These are phyloP conservation scores for Jaenimonas drosophilae DNA, from an alignment of 208 protist genomes.

Conservation along the genomic window DNA sequence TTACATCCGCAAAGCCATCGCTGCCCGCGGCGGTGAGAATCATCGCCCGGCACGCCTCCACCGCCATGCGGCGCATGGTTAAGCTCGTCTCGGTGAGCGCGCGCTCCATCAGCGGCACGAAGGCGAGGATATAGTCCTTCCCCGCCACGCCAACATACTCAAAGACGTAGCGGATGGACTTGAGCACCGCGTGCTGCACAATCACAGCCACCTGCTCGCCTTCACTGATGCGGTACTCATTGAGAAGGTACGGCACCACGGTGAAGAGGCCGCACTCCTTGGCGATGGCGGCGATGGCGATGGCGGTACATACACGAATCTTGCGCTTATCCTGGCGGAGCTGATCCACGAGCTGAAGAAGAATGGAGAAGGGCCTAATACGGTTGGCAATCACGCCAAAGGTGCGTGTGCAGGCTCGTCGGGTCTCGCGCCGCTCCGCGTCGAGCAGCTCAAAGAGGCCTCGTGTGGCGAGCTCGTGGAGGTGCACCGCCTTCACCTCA, in stretches of 20 bases:
- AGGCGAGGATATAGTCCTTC: slow-evolving; percentile 98
- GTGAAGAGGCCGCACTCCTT: slow-evolving; percentile 98
- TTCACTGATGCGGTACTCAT: slow-evolving; percentile 99
- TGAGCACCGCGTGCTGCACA: slow-evolving; percentile 97
- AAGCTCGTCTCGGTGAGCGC: slow-evolving; percentile 98
- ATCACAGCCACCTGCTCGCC: slow-evolving; percentile 92
- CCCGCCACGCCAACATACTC: slow-evolving; percentile 98
- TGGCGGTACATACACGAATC: slow-evolving; percentile 99
- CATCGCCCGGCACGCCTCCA: slow-evolving; percentile 95
- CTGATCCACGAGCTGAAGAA: slow-evolving; percentile 98
- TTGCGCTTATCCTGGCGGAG: slow-evolving; percentile 98
- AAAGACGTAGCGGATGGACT: slow-evolving; percentile 99
- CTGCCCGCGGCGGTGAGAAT: slow-evolving; percentile 70
- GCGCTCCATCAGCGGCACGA: slow-evolving; percentile 97
- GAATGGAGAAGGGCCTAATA: slow-evolving; percentile 98
- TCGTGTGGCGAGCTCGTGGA: slow-evolving; percentile 97
- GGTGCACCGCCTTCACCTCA: slow-evolving; percentile 83
- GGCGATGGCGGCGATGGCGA: slow-evolving; percentile 99
- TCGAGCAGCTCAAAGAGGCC: slow-evolving; percentile 99
- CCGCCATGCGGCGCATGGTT: slow-evolving; percentile 98
- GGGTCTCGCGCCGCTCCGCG: slow-evolving; percentile 96
- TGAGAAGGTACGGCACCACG: slow-evolving; percentile 98
- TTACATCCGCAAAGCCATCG: slow-evolving; percentile 87
- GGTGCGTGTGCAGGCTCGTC: slow-evolving; percentile 93
- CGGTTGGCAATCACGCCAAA: slow-evolving; percentile 99